Percentiles rank a stretch among this genome's conserved stretches.
Conservation (phyloP, 2,329 filamentous ascomycete species). For the Macrophomina tecta region DNA sequence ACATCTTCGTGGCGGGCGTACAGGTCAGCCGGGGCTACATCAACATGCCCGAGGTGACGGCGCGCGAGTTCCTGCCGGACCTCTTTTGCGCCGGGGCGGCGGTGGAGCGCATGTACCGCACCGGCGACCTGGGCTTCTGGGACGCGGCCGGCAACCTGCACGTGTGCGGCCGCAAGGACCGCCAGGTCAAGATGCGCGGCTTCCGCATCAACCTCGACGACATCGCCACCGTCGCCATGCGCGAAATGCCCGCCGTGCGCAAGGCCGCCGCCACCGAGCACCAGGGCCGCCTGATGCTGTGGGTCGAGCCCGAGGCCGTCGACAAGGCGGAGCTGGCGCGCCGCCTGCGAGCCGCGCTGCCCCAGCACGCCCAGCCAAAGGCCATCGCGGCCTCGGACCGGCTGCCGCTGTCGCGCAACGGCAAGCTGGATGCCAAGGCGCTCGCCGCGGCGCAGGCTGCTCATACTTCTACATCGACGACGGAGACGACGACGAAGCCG, state of each 20-base stretch:
- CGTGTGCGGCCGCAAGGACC: slow-evolving; percentile 30
- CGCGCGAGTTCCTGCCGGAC: slow-evolving; percentile 13
- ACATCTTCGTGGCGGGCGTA: slow-evolving; percentile 25
- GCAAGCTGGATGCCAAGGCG: slow-evolving; percentile 25
- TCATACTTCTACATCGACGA: too few relatives aligned
- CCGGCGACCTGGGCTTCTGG: slow-evolving; percentile 29
- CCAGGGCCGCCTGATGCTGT: background rate
- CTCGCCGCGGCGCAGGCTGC: slow-evolving; percentile 13
- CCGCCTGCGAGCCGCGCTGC: background rate
- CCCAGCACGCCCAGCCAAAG: slow-evolving; percentile 23
- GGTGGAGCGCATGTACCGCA: slow-evolving; percentile 29
- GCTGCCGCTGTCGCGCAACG: slow-evolving; percentile 22
- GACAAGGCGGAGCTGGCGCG: background rate
- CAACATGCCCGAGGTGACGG: slow-evolving; percentile 14
- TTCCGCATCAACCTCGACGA: slow-evolving; percentile 31
- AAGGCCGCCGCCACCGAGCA: slow-evolving; percentile 16
- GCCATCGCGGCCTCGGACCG: background rate
- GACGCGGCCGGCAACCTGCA: slow-evolving; percentile 25
- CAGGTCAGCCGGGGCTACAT: slow-evolving; percentile 28
- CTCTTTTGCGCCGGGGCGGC: background rate
- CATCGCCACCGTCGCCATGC: slow-evolving; percentile 25
- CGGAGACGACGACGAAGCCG: background rate
- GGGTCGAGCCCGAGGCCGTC: slow-evolving; percentile 18
- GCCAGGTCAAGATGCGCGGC: slow-evolving; percentile 33
- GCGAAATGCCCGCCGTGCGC: background rate